Evolutionary conservation across 805 yeast species (phyloP), one percentile per base, ranked within the genome.

Genomic region (Kazachstania viticola): DNA sequence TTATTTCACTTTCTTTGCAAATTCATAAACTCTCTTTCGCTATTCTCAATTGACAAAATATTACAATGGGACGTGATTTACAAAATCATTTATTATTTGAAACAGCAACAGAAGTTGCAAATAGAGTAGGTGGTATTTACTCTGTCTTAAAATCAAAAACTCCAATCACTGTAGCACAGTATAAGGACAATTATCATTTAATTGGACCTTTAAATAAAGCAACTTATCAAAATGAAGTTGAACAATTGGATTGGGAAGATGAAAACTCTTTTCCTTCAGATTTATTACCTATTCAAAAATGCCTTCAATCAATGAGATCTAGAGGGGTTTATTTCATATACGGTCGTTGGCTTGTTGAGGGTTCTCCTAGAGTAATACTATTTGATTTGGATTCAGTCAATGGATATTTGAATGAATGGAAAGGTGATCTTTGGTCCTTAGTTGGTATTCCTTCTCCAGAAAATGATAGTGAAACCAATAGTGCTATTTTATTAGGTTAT

Each of bases 281-380:
- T 17, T 33, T 51, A 18, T 36, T 29, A 25, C 45, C 54, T 6
- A 44, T 51, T 8, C 53, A 47, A 15, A 54, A 60, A 28, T 59
- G 87, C 40, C 62, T 88, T 45, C 77, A 78, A 36, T 66, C 84
- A 9, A 88, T 88, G 97, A 60, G 71, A 29, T 68, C 70, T 12
- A 67, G 95, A 30, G 97, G 97, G 19, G 72, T 88, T 41, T 61
- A 69, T 36, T 82, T 79, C 65, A 61, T 85, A 32, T 87, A 88
- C 50, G 97, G 96, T 29, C 70, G 96, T 37, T 88, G 98, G 98
- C 69, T 88, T 46, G 84, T 88, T 46, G 98, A 91, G 54, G 96
- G 97, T 14, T 95, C 97, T 0, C 98, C 98, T 14, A 62, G 94
- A 32, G 97, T 91, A 15, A 62, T 88, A 28, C 63, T 88, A 30